Base-by-base conservation (phyloP, 73 alveolate genomes). In the Paramecium sonneborni region DNA sequence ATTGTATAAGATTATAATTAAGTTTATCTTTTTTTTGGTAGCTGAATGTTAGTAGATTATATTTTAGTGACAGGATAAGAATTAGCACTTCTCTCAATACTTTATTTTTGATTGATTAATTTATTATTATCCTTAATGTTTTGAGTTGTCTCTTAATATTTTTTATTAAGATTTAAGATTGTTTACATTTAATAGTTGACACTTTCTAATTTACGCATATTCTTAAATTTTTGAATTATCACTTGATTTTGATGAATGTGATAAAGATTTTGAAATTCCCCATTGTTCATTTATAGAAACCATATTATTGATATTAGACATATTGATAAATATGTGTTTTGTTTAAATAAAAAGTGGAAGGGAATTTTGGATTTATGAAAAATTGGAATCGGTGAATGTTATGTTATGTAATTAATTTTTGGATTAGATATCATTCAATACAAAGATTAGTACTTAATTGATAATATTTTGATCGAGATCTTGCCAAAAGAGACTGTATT, bases 71-170 rank as follows among this genome's bases (percentile, higher is more conserved):
- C 39, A 23, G 84, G 84, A 62, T 62, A 62, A 12, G 84, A 2
- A 30, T 62, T 62, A 15, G 84, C 84, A 62, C 84, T 62, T 62
- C 84, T 62, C 6, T 62, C 84, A 1, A 62, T 62, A 26, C 52
- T 62, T 62, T 62, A 12, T 62, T 62, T 26, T 62, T 62, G 44
- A 12, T 26, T 32, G 9, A 30, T 62, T 20, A 62, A 23, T 11
- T 62, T 32, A 6, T 26, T 30, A 26, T 32, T 62, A 30, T 62
- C 84, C 14, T 32, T 62, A 30, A 62, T 26, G 23, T 30, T 30
- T 62, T 1, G 12, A 9, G 6, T 26, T 0, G 84, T 62, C 8
- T 62, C 84, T 62, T 20, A 9, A 12, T 14, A 62, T 62, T 62
- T 9, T 30, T 62, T 21, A 62, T 62, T 62, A 3, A 62, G 44